Evolutionary conservation across 2,329 filamentous ascomycete species (phyloP).

Genomic region (Fusarium dimerum): DNA sequence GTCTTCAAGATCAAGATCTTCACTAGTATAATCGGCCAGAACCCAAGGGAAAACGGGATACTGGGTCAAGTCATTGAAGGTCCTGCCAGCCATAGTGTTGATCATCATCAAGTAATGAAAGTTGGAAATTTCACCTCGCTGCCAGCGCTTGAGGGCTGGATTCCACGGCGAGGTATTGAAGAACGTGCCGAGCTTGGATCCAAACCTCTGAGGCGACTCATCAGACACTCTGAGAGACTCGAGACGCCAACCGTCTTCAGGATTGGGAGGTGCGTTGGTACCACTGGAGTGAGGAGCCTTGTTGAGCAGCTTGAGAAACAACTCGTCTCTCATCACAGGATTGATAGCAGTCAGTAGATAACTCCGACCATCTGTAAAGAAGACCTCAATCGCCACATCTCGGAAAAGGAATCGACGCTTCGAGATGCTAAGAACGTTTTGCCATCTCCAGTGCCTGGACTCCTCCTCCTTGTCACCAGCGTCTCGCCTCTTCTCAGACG

Average conservation of each 20-base stretch:
- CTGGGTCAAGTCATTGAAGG: slow-evolving; percentile 97
- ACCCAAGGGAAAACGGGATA: slow-evolving; percentile 99
- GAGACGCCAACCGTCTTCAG: slow-evolving; percentile 89
- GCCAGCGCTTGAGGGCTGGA: slow-evolving; percentile 85
- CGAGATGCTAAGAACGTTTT: slow-evolving; percentile 90
- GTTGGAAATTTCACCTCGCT: slow-evolving; percentile 93
- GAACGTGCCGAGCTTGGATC: slow-evolving; percentile 87
- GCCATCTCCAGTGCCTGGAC: slow-evolving; percentile 89
- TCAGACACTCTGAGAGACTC: slow-evolving; percentile 75
- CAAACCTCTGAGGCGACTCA: slow-evolving; percentile 64
- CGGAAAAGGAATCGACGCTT: slow-evolving; percentile 94
- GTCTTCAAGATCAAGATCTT: slow-evolving; percentile 84
- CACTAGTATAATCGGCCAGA: slow-evolving; percentile 90
- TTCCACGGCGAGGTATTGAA: slow-evolving; percentile 84
- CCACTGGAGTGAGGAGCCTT: slow-evolving; percentile 81
- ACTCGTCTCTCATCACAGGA: slow-evolving; percentile 71
- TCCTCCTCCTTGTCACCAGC: slow-evolving; percentile 67
- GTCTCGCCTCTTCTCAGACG: slow-evolving; percentile 61
- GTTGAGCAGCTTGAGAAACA: slow-evolving; percentile 72
- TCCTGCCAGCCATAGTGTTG: slow-evolving; percentile 94
- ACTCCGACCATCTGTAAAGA: slow-evolving; percentile 95
- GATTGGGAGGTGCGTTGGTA: slow-evolving; percentile 67
- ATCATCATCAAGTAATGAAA: slow-evolving; percentile 99
- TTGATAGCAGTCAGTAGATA: slow-evolving; percentile 88
- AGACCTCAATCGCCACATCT: slow-evolving; percentile 94